Evolutionary conservation across 2,329 filamentous ascomycete genomes (phyloP).

Genomic region (Xylariaceae sp.): DNA sequence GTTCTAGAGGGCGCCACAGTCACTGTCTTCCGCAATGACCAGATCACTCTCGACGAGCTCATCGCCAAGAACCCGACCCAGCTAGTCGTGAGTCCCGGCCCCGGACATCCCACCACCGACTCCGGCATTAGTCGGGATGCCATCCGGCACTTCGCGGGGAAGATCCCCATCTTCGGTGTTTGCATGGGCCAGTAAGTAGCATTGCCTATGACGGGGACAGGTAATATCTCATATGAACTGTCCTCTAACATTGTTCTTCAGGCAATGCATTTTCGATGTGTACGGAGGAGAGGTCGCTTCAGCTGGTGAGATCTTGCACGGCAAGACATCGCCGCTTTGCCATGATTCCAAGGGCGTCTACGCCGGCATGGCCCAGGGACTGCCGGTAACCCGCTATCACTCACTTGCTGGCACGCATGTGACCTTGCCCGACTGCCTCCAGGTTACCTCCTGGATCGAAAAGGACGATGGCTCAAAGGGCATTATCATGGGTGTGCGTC

Average conservation of each 20-base stretch:
- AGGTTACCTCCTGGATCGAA: slow-evolving; percentile 85
- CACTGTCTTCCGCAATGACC: slow-evolving; percentile 86
- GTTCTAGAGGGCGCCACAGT: slow-evolving; percentile 92
- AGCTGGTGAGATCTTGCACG: slow-evolving; percentile 93
- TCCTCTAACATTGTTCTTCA: slow-evolving; percentile 32
- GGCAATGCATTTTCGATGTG: slow-evolving; percentile 91
- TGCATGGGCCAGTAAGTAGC: slow-evolving; percentile 86
- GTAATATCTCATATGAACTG: neutral
- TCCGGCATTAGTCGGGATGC: slow-evolving; percentile 90
- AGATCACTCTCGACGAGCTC: slow-evolving; percentile 79
- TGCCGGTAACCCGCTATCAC: slow-evolving; percentile 92
- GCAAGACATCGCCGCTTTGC: slow-evolving; percentile 85
- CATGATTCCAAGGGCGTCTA: slow-evolving; percentile 95
- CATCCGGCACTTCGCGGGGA: slow-evolving; percentile 85
- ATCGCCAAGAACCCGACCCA: slow-evolving; percentile 83
- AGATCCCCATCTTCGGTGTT: slow-evolving; percentile 93
- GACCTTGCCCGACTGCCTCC: slow-evolving; percentile 77
- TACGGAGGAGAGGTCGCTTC: slow-evolving; percentile 89
- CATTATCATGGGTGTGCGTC: slow-evolving; percentile 93
- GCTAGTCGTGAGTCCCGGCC: slow-evolving; percentile 89
- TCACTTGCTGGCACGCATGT: slow-evolving; percentile 88
- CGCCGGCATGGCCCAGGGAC: slow-evolving; percentile 66
- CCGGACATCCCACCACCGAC: slow-evolving; percentile 85
- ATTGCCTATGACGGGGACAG: neutral
- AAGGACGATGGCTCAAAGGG: slow-evolving; percentile 71